Percentiles rank a stretch among this genome's conserved stretches.
Conservation (phyloP, 2,329 filamentous ascomycete species). For the Claviceps capensis region DNA sequence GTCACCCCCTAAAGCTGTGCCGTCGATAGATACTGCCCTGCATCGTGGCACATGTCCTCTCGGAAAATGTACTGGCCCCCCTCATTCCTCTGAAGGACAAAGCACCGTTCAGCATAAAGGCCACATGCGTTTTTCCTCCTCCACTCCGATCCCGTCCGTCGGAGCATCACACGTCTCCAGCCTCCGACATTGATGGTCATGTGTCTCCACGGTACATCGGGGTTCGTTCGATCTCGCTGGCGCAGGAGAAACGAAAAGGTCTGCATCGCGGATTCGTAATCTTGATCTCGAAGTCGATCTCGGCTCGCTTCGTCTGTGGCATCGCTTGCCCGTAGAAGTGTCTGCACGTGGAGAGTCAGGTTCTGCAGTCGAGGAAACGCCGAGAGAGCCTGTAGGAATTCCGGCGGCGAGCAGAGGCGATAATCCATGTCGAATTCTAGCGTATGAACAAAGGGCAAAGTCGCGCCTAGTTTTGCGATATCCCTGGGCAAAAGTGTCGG, state of each 20-base stretch:
- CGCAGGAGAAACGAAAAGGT: slow-evolving; percentile 21
- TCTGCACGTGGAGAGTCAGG: slow-evolving; percentile 32
- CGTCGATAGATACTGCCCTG: slow-evolving; percentile 10
- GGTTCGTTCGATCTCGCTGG: slow-evolving; percentile 11
- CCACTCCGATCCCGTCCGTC: slow-evolving; percentile 28
- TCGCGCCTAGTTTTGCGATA: slow-evolving; percentile 19
- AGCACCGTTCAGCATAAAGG: slow-evolving; percentile 33
- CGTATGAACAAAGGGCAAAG: slow-evolving; percentile 20
- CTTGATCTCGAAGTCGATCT: slow-evolving; percentile 26
- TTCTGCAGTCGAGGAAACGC: slow-evolving; percentile 25
- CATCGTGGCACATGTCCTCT: slow-evolving; percentile 16
- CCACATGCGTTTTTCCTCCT: slow-evolving; percentile 25
- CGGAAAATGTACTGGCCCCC: slow-evolving; percentile 11
- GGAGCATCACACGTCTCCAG: slow-evolving; percentile 31
- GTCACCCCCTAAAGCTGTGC: slow-evolving; percentile 1
- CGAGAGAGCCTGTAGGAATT: slow-evolving; percentile 26
- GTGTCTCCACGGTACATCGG: slow-evolving; percentile 19
- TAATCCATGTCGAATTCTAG: slow-evolving; percentile 35
- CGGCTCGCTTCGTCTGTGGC: slow-evolving; percentile 9
- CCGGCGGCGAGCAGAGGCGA: slow-evolving; percentile 18
- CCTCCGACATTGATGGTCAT: slow-evolving; percentile 35
- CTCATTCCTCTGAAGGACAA: slow-evolving; percentile 23
- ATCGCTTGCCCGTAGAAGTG: slow-evolving; percentile 22
- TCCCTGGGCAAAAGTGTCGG: slow-evolving; percentile 22
- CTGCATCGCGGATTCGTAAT: slow-evolving; percentile 22